Conservation (phyloP, 768 basidiomycete species). For the Brasilioporus rufonigricans region DNA sequence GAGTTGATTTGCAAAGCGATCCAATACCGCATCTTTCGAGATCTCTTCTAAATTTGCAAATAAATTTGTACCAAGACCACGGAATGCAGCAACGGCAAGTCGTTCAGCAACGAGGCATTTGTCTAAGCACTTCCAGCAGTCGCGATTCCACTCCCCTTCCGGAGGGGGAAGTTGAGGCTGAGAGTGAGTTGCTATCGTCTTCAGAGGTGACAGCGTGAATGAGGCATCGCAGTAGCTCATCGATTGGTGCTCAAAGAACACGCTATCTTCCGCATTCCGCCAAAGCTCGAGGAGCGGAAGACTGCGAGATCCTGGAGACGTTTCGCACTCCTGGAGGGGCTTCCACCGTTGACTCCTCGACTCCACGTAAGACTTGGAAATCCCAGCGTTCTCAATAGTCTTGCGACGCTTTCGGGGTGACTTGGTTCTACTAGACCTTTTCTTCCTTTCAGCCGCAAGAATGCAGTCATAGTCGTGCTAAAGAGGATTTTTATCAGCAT, state of each 20-base stretch:
- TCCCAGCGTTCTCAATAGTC: conserved; percentile 30
- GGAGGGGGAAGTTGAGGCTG: conserved; percentile 5
- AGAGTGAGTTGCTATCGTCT: neutral
- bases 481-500: neutral
- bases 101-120: conserved; percentile 75
- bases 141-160: conserved; percentile 57
- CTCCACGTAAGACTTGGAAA: conserved; percentile 26
- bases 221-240: conserved; percentile 14
- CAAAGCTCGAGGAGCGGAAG: conserved; percentile 30
- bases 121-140: conserved; percentile 80
- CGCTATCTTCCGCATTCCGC: conserved; percentile 29
- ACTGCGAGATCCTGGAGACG: conserved; percentile 33
- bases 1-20: conserved; percentile 50
- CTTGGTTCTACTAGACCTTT: conserved; percentile 29
- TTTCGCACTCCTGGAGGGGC: conserved; percentile 5
- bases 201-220: conserved; percentile 19
- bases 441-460: conserved; percentile 32
- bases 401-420: conserved; percentile 39
- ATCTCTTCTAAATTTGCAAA: conserved; percentile 56
- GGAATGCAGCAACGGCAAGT: conserved; percentile 42
- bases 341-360: conserved; percentile 12
- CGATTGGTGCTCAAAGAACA: conserved; percentile 28
- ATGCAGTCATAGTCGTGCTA: conserved; percentile 88
- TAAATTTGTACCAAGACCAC: conserved; percentile 28
- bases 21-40: conserved; percentile 54